Conservation (phyloP, 768 basidiomycete genomes). For the Lentinula aciculospora region DNA sequence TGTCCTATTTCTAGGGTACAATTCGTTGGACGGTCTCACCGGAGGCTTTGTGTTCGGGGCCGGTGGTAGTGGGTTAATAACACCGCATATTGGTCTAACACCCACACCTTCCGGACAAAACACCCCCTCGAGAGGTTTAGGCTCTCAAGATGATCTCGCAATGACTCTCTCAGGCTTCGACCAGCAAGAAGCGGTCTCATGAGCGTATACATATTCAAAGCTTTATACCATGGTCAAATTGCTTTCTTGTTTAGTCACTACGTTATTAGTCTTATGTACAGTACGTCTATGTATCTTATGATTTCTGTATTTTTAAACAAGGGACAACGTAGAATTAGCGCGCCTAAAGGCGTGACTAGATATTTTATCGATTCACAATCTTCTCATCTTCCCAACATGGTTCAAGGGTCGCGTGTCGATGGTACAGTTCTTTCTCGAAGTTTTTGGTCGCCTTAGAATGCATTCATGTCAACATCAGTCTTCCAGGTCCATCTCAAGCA, state of each 20-base stretch:
- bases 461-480: constrained; percentile 11
- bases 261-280: constrained; percentile 4
- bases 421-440: constrained; percentile 7
- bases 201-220: not conserved
- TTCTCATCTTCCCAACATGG: constrained; percentile 9
- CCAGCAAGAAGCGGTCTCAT: not conserved
- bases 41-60: constrained; percentile 85
- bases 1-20: constrained; percentile 50
- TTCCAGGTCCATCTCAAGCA: constrained; percentile 75
- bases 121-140: constrained; percentile 29
- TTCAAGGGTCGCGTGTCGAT: constrained; percentile 15
- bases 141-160: constrained; percentile 27
- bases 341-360: too few relatives aligned
- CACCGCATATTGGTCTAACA: constrained; percentile 59
- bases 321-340: too few relatives aligned
- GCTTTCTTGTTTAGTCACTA: constrained; percentile 2
- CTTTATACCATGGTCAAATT: not conserved
- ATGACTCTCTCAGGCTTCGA: constrained; percentile 41
- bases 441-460: not conserved
- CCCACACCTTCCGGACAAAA: constrained; percentile 55
- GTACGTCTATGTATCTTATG: not conserved
- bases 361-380: not conserved
- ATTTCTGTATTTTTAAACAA: not conserved
- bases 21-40: constrained; percentile 74
- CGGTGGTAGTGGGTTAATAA: constrained; percentile 79